Conservation (phyloP, 2,329 filamentous ascomycete species). For the Colletotrichum truncatum region DNA sequence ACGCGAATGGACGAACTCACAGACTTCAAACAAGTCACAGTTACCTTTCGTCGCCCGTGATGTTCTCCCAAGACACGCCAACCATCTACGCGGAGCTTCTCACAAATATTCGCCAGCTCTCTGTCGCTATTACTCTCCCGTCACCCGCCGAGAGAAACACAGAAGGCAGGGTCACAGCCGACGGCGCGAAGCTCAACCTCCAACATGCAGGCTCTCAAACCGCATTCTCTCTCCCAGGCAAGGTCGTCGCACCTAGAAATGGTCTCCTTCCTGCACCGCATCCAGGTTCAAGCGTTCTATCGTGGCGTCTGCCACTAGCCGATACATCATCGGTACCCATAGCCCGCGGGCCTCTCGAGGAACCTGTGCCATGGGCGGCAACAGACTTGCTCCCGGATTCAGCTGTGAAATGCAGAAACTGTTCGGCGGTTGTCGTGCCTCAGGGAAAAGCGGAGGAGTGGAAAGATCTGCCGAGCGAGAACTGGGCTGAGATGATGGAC, state of each 20-base stretch:
- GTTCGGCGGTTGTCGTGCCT: slow-evolving; percentile 47
- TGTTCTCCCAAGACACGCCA: slow-evolving; percentile 8
- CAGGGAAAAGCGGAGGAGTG: slow-evolving; percentile 62
- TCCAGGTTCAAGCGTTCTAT: slow-evolving; percentile 38
- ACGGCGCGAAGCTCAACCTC: slow-evolving; percentile 57
- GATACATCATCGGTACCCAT: slow-evolving; percentile 28
- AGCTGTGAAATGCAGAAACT: slow-evolving; percentile 53
- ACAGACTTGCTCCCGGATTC: slow-evolving; percentile 52
- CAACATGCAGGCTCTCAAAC: slow-evolving; percentile 51
- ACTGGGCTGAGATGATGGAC: slow-evolving; percentile 99
- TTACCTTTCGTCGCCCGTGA: background rate
- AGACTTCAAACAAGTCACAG: background rate
- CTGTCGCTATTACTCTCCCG: slow-evolving; percentile 62
- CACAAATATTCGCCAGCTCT: slow-evolving; percentile 71
- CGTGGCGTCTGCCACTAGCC: slow-evolving; percentile 62
- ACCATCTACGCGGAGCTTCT: slow-evolving; percentile 72
- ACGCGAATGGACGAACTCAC: background rate
- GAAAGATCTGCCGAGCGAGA: slow-evolving; percentile 95
- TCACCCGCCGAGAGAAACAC: slow-evolving; percentile 54
- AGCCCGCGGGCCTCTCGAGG: slow-evolving; percentile 33
- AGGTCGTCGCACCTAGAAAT: slow-evolving; percentile 38
- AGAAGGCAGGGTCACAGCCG: slow-evolving; percentile 50
- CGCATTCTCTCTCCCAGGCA: slow-evolving; percentile 53
- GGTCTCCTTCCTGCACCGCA: slow-evolving; percentile 47
- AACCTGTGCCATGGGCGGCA: slow-evolving; percentile 65